These are phyloP conservation scores for Bassia scoparia DNA, from an alignment of 148 eudicot species.

Conservation along the genomic window DNA sequence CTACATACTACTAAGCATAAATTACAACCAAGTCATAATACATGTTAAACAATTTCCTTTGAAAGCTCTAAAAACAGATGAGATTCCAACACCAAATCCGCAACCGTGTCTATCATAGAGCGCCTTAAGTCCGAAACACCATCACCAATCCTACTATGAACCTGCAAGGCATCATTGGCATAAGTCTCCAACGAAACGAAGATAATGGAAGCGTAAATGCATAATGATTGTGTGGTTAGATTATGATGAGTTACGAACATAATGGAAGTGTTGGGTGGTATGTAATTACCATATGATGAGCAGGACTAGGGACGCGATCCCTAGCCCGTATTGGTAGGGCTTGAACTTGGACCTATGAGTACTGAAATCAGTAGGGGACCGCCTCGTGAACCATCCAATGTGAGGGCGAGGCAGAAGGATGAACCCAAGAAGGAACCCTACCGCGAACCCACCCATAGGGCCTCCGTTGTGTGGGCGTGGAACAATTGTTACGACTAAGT, in stretches of 20 bases:
- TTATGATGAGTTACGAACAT: too few species aligned
- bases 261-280: not conserved
- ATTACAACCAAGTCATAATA: not conserved
- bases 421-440: slow-evolving; percentile 78
- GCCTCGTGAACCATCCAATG: slow-evolving; percentile 51
- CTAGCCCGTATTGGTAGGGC: slow-evolving; percentile 53
- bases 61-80: not conserved
- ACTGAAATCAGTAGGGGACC: slow-evolving; percentile 29
- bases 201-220: too few species aligned
- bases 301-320: slow-evolving; percentile 46
- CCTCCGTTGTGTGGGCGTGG: slow-evolving; percentile 63
- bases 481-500: slow-evolving; percentile 55
- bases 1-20: not conserved
- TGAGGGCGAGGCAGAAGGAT: slow-evolving; percentile 59
- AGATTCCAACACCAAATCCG: not conserved
- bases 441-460: slow-evolving; percentile 56
- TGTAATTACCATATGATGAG: slow-evolving; percentile 58
- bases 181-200: not conserved
- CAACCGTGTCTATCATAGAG: not conserved
- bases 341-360: slow-evolving; percentile 55
- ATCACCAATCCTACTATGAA: slow-evolving; percentile 56
- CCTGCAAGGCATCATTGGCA: slow-evolving; percentile 29
- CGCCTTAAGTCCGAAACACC: slow-evolving; percentile 34
- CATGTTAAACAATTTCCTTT: not conserved
- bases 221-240: too few species aligned